A percentile compares a stretch with the other conserved stretches of the same genome.
phyloP scores from a whole-genome alignment of 2,329 filamentous ascomycete genomes.

The Cercospora brassicicola region DNA sequence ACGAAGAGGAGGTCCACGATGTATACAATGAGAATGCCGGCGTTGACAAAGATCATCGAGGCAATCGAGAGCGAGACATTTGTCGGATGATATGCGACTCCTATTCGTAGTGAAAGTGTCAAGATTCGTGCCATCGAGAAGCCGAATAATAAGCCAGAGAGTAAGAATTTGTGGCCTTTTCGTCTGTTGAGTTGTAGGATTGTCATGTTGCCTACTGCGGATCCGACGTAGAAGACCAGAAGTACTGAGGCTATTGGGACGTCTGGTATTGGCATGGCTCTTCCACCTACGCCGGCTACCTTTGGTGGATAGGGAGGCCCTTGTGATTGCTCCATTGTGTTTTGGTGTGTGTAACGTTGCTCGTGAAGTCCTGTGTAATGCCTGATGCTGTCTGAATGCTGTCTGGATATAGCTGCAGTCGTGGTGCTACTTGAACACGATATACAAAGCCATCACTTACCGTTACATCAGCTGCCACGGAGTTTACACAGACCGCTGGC shows the following conservation, averaged over 20 bases:
- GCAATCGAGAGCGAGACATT: conserved; percentile 36
- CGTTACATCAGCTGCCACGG: not conserved
- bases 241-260: conserved; percentile 46
- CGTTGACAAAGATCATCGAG: conserved; percentile 36
- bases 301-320: conserved; percentile 34
- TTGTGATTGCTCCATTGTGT: conserved; percentile 11
- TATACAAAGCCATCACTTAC: not conserved
- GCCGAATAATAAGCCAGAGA: conserved; percentile 44
- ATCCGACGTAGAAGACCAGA: conserved; percentile 44
- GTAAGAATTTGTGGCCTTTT: conserved; percentile 44
- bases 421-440: not conserved
- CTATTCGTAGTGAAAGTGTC: conserved; percentile 43
- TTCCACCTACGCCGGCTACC: conserved; percentile 42
- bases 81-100: conserved; percentile 33
- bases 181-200: conserved; percentile 44
- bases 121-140: conserved; percentile 48
- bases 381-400: not conserved
- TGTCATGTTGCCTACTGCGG: conserved; percentile 45
- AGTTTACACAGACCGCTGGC: not conserved
- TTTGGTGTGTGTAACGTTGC: not conserved
- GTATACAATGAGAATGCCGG: conserved; percentile 37
- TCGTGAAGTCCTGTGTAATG: not conserved
- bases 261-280: conserved; percentile 41
- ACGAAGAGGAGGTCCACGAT: conserved; percentile 36
- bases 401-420: not conserved